Evolutionary conservation across 1,284 basidiomycete genomes (phyloP), one percentile per base, ranked within the genome.

Genomic region (Melampsora abietis-canadensis): DNA sequence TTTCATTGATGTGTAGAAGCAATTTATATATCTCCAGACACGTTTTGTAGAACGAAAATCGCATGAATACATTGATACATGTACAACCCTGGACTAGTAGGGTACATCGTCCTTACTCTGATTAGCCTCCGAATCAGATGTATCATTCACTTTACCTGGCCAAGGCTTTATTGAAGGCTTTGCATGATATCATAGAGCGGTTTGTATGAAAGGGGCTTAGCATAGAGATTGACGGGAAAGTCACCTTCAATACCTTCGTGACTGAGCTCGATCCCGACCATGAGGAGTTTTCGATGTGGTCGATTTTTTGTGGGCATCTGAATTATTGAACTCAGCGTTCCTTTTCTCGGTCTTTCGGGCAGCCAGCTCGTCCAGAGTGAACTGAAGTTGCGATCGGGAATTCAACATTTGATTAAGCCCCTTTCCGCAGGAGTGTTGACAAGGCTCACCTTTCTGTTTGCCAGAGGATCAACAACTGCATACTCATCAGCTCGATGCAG

Each of bases 401-500:
- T 44, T 4, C 34, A 68, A 24, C 17, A 68, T n/a, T 24, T 19
- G 40, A 61, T 44, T 1, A 61, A 24, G n/a, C 14, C 4, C 27
- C 14, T 51, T 4, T 4, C 27, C 12, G 51, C 30, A 46, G 54
- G 27, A 2, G 44, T 24, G 63, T 21, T n/a, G 37, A 65, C 27
- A 47, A 44, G 19, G 34, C 34, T 44, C 63, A 73, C 69, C 62
- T 73, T 73, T 59, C 62, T 73, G 24, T 73, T 61, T 24, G n/a
- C 27, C 6, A 73, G 62, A n/a, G 69, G 69, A 65, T 73, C 69
- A 34, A 73, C 62, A 27, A 73, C 69, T 40, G 69, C 37, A 54
- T 73, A 73, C 54, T 73, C 69, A 65, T 64, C 69, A 21, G 62
- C 62, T 59, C 63, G 62, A 37, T 73, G 69, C 40, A 44, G 62